Evolutionary conservation across 805 yeast genomes (phyloP), one percentile per base, ranked within the genome.

Genomic region (Jamesozyma piceae): DNA sequence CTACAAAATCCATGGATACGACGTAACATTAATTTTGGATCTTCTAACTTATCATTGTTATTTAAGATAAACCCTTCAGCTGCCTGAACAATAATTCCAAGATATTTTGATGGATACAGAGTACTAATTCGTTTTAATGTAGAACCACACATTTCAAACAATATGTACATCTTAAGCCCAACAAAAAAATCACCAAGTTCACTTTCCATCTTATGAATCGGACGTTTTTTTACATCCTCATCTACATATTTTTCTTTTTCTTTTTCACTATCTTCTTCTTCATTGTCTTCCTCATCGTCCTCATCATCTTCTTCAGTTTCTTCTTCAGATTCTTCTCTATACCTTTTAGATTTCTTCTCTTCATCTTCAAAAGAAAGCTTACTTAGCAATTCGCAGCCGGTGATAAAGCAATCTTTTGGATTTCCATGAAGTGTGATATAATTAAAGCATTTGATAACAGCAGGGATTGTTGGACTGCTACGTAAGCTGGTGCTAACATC

Each of bases 371-470:
- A 26, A 13, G 53, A 39, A 10, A 60, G 35, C 10, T 48, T 48
- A 2, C 51, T 42, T 17, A 89, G 57, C 24, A 82, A 56, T 56
- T 87, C 95, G 57, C 84, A 79, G 11, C 78, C 66, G 46, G 81
- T 77, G 41, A 89, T 62, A 30, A 88, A 74, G 42, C 87, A 60
- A 61, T 88, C 95, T 52, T 85, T 86, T 6, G 92, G 82, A 54
- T 84, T 84, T 13, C 95, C 96, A 42, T 73, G 57, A 35, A 64
- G 63, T 0, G 95, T 78, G 40, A 90, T 63, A 17, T 77, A 61
- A 45, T 77, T 81, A 58, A 84, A 86, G 34, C 71, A 60, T 44
- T 69, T 58, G 39, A 73, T 71, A n/a, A 69, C 59, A 4, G 39
- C 32, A 22, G 55, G 44, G 35, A 75, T 55, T 46, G 72, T 46